Base-by-base conservation (phyloP, 2,329 filamentous ascomycete species). In the Biscogniauxia mediterranea region DNA sequence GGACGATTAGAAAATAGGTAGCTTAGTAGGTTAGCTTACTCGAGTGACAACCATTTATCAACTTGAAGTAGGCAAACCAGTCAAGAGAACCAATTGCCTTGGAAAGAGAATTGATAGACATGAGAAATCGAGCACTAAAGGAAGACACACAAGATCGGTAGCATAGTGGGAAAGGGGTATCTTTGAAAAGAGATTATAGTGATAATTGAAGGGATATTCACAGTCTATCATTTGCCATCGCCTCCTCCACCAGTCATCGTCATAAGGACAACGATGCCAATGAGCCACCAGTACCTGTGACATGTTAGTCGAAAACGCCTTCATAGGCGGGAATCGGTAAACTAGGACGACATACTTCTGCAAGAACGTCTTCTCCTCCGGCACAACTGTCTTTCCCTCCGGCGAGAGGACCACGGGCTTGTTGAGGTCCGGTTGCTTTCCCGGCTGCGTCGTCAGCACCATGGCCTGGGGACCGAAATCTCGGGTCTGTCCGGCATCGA, bases 241-340 rank as follows among this genome's bases (percentile, higher is more conserved):
- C 81, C 79, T 11, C 78, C 77, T 55, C 79, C 84, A 57, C 84
- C 80, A 55, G 81, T 78, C 64, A 87, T 68, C 6, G 85, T 71
- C 65, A 90, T 71, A 55, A 89, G 68, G 26, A 81, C 76, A 25
- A 79, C 80, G 26, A 85, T 79, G 20, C 77, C 81, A 74, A 87
- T 75, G 67, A 86, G 73, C 86, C 86, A 89, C 87, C 87, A 90
- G 73, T 89, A 89, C 74, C 85, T 88, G 66, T 56, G 49, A 25
- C 54, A 59, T 25, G 71, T 80, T 73, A 82, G 78, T 13, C 28
- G 11, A 70, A 71, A 17, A 50, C 28, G 19, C 13, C 52, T 2
- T 21, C 21, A 8, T 21, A 52, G 23, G 23, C 23, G 20, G 38
- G 23, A 52, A 13, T 32, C 1, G 46, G 11, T 2, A n/a, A 19